Percentiles rank a stretch among this genome's conserved stretches.
Conservation (phyloP, 768 basidiomycete species). For the Naganishia vaughanmartiniae region DNA sequence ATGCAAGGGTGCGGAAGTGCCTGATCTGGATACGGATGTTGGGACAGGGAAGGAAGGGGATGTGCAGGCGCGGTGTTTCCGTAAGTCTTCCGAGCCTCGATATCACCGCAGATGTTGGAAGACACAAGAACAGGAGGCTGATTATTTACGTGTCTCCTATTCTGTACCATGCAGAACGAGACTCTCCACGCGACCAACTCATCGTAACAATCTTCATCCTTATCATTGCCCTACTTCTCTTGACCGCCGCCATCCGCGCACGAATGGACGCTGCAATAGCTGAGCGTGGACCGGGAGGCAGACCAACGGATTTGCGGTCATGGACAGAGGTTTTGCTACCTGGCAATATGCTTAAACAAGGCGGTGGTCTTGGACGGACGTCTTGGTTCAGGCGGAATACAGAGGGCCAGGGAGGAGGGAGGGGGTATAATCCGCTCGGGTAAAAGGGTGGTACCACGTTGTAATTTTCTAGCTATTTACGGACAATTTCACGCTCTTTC, state of each 20-base stretch:
- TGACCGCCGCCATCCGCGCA: slow-evolving; percentile 68
- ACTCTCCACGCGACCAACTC: slow-evolving; percentile 91
- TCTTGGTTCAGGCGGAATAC: no score
- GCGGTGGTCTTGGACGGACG: no score
- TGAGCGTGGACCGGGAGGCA: slow-evolving; percentile 33
- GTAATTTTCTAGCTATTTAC: no score
- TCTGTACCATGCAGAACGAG: no score
- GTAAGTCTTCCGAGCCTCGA: no score
- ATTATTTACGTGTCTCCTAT: no score
- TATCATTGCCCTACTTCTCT: slow-evolving; percentile 77
- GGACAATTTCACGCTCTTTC: no score
- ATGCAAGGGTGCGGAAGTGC: slow-evolving; percentile 59
- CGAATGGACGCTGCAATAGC: slow-evolving; percentile 47
- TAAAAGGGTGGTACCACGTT: no score
- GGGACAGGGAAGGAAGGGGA: slow-evolving; percentile 93
- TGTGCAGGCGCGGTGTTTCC: slow-evolving; percentile 92
- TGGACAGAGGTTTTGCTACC: slow-evolving; percentile 42
- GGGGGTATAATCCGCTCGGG: neutral
- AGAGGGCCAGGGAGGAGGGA: neutral
- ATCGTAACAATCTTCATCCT: slow-evolving; percentile 87
- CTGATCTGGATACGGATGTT: slow-evolving; percentile 85
- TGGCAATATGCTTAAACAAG: no score
- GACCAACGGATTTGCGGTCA: slow-evolving; percentile 48
- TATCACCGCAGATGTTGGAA: no score
- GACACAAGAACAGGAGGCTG: no score